Evolutionary conservation across 305 asterid genomes (phyloP), one percentile per base, ranked within the genome.

Genomic region (Plantago lanceolata): DNA sequence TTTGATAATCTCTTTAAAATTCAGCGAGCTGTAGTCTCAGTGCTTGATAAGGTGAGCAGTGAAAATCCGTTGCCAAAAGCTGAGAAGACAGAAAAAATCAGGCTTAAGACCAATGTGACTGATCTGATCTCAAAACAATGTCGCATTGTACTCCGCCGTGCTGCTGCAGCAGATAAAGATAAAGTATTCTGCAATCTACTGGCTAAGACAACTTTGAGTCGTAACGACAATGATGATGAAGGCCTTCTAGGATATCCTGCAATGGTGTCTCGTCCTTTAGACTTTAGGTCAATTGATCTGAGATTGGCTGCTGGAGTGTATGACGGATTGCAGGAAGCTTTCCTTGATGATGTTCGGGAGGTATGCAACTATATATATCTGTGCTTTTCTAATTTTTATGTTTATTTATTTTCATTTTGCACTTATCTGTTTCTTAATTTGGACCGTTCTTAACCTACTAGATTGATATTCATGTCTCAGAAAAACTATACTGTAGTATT

Each of bases 321-420:
- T 61, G 90, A 90, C 61, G 97, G 87, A 75, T 84, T 96, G 29
- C 89, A 85, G 77, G 94, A 86, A 81, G 87, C 96, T 19, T 94
- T 94, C 68, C 67, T 75, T 55, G 99, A 94, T 57, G 99, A 94
- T 79, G 96, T 94, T 67, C 88, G 87, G 47, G 99, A 94, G 99
- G 99, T 94, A n/a, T n/a, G n/a, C n/a, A n/a, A n/a, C n/a, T n/a
- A n/a, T n/a, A n/a, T n/a, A n/a, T n/a, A n/a, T 35, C 43, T 35
- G 43, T 8, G 43, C 8, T 35, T 35, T 35, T 35, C 43, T 35
- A 35, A 35, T 35, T 8, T 4, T 31, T 31, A 6, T 31, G 5
- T n/a, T n/a, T n/a, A n/a, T n/a, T n/a, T n/a, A n/a, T n/a, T n/a
- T 35, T 35, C 43, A 35, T 6, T 35, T 35, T 35, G 43, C 8